A percentile compares a stretch with the other conserved stretches of the same genome.
phyloP scores from a whole-genome alignment of 768 basidiomycete genomes.

The Multifurca ochricompacta region DNA sequence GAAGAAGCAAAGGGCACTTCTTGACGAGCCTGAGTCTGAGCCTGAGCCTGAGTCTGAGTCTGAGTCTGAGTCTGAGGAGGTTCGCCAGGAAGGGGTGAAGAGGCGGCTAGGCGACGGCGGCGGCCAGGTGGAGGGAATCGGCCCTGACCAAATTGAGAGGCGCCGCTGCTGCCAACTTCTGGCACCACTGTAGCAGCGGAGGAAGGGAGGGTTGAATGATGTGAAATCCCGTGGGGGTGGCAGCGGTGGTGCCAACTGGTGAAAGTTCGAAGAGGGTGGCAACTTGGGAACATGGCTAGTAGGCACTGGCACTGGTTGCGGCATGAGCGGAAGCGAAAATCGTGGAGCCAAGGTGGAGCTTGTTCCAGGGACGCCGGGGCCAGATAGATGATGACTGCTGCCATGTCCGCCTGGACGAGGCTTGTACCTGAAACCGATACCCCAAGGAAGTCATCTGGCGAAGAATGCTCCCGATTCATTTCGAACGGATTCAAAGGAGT shows the following conservation, averaged over 20 bases:
- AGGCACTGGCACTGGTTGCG: neutral
- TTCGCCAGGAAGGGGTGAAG: neutral
- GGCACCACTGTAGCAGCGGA: constrained; percentile 16
- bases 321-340: neutral
- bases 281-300: neutral
- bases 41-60: too few species aligned
- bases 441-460: neutral
- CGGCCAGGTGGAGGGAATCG: neutral
- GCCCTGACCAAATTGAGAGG: neutral
- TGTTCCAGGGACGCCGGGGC: constrained; percentile 20
- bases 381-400: too few species aligned
- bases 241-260: neutral
- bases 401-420: constrained; percentile 2
- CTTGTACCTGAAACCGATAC: neutral
- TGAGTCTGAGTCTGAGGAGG: too few species aligned
- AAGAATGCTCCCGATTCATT: neutral
- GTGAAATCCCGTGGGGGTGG: constrained; percentile 11
- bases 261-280: neutral
- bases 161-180: neutral
- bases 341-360: constrained; percentile 5
- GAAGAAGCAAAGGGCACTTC: neutral
- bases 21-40: too few species aligned
- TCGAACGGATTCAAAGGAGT: constrained; percentile 6
- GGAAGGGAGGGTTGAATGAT: constrained; percentile 14
- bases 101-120: neutral